Evolutionary conservation across 1,284 basidiomycete species (phyloP).

Genomic region (Vanrija pseudolonga): DNA sequence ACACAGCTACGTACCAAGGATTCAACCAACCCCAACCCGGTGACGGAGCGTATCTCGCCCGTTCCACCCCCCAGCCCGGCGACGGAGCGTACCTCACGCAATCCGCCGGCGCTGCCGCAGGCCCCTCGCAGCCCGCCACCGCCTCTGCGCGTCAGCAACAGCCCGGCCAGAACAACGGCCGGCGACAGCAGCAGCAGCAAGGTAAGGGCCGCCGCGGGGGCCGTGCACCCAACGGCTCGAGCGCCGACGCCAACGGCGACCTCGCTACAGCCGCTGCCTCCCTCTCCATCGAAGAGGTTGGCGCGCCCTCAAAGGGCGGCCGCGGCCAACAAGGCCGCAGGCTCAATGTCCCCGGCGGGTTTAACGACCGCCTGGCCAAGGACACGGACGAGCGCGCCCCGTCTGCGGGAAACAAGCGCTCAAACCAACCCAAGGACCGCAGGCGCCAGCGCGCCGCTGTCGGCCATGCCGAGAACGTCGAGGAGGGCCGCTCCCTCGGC

Average conservation of each 20-base stretch:
- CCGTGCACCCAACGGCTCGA: not conserved
- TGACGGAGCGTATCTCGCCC: constrained; percentile 20
- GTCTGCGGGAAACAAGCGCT: not conserved
- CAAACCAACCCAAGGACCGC: not conserved
- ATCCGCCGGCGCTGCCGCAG: not conserved
- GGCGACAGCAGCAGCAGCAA: too few relatives aligned
- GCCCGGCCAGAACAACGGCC: not conserved
- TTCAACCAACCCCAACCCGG: constrained; percentile 9
- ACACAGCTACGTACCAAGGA: not conserved
- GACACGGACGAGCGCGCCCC: not conserved
- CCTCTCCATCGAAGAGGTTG: not conserved
- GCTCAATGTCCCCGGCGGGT: not conserved
- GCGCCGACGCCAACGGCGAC: not conserved
- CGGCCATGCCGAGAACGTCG: not conserved
- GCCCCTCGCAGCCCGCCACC: not conserved
- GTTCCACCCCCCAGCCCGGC: constrained; percentile 13
- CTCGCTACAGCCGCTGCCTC: not conserved
- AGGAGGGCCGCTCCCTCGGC: not conserved
- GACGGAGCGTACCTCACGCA: constrained; percentile 17
- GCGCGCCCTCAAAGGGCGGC: not conserved
- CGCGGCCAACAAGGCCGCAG: not conserved
- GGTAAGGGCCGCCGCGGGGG: not conserved
- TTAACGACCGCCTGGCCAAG: not conserved
- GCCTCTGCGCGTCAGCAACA: not conserved
- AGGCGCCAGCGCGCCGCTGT: not conserved